These are phyloP conservation scores for Leccinum longicurvipes DNA, from an alignment of 768 basidiomycete genomes.

Conservation along the genomic window DNA sequence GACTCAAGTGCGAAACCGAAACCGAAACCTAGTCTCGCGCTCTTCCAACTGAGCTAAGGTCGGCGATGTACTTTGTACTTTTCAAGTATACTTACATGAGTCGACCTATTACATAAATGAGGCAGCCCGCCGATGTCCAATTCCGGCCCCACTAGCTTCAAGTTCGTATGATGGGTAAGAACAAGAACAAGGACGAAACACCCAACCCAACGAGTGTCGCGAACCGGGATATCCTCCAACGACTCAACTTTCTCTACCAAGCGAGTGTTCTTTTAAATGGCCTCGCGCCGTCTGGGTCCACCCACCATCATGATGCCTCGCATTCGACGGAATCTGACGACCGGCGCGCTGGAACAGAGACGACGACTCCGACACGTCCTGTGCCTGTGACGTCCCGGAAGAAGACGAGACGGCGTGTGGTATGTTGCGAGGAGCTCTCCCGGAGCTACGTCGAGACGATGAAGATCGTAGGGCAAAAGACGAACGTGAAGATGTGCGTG, in stretches of 20 bases:
- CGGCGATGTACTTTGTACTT: not conserved
- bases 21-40: constrained; percentile 50
- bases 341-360: not conserved
- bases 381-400: not conserved
- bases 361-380: not conserved
- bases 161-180: constrained; percentile 58
- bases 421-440: constrained; percentile 50
- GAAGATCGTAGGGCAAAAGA: constrained; percentile 70
- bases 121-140: too few species aligned
- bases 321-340: not conserved
- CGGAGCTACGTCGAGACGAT: constrained; percentile 63
- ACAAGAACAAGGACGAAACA: constrained; percentile 51
- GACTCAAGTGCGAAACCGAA: too few species aligned
- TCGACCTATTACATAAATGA: not conserved
- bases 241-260: constrained; percentile 84
- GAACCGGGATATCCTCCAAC: constrained; percentile 76
- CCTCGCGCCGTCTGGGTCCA: constrained; percentile 22
- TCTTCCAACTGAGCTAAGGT: constrained; percentile 47
- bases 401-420: constrained; percentile 28
- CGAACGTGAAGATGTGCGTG: constrained; percentile 75
- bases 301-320: not conserved
- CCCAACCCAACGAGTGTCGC: constrained; percentile 56
- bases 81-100: not conserved
- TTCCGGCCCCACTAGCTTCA: not conserved
- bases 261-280: constrained; percentile 62